Evolutionary conservation across 2,329 filamentous ascomycete genomes (phyloP).

Genomic region (Verticillium tricorpus): DNA sequence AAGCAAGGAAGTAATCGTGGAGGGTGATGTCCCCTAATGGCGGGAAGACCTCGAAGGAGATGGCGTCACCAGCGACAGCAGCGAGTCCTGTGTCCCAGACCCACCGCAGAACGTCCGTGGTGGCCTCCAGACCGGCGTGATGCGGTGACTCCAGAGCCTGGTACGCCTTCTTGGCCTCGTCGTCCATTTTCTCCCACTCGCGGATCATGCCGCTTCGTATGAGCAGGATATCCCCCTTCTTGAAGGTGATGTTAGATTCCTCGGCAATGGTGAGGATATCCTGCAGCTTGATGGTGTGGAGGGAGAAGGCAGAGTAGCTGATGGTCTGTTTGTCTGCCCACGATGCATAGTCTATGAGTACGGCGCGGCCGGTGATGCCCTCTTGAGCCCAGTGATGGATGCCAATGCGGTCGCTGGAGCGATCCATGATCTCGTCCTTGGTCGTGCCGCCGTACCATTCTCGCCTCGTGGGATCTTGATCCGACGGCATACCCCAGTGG

Average conservation of each 20-base stretch:
- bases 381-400: constrained; percentile 44
- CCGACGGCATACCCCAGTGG: constrained; percentile 23
- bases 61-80: constrained; percentile 37
- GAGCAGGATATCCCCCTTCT: constrained; percentile 48
- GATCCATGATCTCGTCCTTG: constrained; percentile 37
- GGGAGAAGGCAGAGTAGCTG: constrained; percentile 44
- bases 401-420: constrained; percentile 37
- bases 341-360: constrained; percentile 47
- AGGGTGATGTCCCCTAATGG: constrained; percentile 28
- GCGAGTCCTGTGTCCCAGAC: constrained; percentile 41
- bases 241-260: constrained; percentile 37
- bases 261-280: constrained; percentile 20
- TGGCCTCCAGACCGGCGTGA: constrained; percentile 34
- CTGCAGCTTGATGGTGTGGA: constrained; percentile 40
- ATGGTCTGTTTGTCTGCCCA: constrained; percentile 48
- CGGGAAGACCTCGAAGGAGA: constrained; percentile 35
- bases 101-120: constrained; percentile 30
- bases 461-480: not conserved
- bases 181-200: constrained; percentile 22
- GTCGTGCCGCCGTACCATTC: constrained; percentile 27
- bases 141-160: constrained; percentile 19
- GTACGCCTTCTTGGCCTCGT: constrained; percentile 18
- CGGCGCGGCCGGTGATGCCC: constrained; percentile 43
- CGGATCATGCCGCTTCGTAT: constrained; percentile 29
- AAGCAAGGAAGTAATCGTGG: constrained; percentile 42